Evolutionary conservation across 371 early-diverging fungal species (phyloP).

Genomic region (Encephalitozoon cuniculi): DNA sequence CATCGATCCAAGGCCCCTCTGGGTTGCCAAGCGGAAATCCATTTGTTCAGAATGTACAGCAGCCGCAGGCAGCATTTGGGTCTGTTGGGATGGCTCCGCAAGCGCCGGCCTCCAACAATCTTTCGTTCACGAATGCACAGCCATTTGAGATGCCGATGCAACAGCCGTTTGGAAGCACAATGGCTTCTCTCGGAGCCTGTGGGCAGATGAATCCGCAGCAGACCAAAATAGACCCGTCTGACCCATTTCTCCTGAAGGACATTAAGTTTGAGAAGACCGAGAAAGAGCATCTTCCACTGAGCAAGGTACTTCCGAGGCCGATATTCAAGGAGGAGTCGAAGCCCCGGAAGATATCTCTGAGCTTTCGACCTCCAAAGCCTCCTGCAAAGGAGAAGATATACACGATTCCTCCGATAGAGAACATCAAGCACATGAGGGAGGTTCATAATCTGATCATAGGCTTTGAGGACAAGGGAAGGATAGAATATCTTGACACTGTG

Average conservation of each 20-base stretch:
- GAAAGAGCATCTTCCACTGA: slow-evolving; percentile 12
- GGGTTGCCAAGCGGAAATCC: not conserved
- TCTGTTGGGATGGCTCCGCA: not conserved
- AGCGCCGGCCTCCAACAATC: not conserved
- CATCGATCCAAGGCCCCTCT: not conserved
- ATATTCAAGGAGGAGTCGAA: not conserved
- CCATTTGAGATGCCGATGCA: not conserved
- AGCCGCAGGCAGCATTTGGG: not conserved
- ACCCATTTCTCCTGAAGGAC: slow-evolving; percentile 44
- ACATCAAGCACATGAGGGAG: slow-evolving; percentile 9
- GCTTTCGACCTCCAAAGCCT: slow-evolving; percentile 25
- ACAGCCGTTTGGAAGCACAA: not conserved
- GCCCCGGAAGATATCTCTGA: not conserved
- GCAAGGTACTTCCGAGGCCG: slow-evolving; percentile 9
- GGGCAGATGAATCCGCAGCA: not conserved
- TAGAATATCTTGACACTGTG: slow-evolving; percentile 45
- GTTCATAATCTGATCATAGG: slow-evolving; percentile 32
- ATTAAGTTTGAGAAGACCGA: slow-evolving; percentile 43
- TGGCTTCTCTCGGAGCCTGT: not conserved
- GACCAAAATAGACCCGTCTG: slow-evolving; percentile 8
- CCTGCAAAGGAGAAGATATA: slow-evolving; percentile 9
- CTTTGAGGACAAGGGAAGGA: slow-evolving; percentile 42
- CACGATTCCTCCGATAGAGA: slow-evolving; percentile 32
- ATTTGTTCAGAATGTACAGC: not conserved
- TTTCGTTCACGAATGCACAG: not conserved